Percentiles rank a stretch among this genome's conserved stretches.
Evolutionary conservation across 495 filamentous ascomycete genomes (phyloP).

Genomic region (Annulohypoxylon maeteangense): DNA sequence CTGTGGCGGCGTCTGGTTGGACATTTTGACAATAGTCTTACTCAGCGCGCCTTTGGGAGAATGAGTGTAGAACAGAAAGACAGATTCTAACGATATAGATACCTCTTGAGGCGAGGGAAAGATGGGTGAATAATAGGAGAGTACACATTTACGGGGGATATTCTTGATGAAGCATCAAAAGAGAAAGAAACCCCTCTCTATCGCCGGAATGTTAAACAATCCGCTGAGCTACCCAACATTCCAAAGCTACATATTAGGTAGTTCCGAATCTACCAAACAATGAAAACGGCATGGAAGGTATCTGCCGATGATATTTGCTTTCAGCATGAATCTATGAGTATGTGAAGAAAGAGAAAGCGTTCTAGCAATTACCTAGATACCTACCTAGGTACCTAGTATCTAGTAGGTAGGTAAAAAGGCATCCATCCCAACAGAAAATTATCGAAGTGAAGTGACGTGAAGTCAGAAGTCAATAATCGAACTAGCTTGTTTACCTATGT

Average conservation of each 20-base stretch:
- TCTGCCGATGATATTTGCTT: background rate
- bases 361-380: background rate
- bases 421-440: background rate
- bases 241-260: conserved; percentile 6
- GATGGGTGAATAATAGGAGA: background rate
- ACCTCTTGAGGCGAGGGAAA: conserved; percentile 2
- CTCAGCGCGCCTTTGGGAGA: conserved; percentile 9
- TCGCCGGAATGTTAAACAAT: conserved; percentile 36
- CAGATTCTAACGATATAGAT: conserved; percentile 2
- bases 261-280: conserved; percentile 17
- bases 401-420: no score
- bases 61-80: background rate
- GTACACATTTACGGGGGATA: conserved; percentile 19
- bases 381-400: background rate
- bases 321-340: background rate
- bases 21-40: conserved; percentile 24
- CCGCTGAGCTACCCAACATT: conserved; percentile 35
- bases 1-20: conserved; percentile 3
- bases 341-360: conserved; percentile 6
- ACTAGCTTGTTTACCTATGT: background rate
- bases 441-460: no score
- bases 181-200: conserved; percentile 24
- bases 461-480: background rate
- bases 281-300: conserved; percentile 35
- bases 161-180: conserved; percentile 41